A percentile compares a stretch with the other conserved stretches of the same genome.
Evolutionary conservation across 768 basidiomycete species (phyloP).

Genomic region (Tricholoma hemisulphureum): DNA sequence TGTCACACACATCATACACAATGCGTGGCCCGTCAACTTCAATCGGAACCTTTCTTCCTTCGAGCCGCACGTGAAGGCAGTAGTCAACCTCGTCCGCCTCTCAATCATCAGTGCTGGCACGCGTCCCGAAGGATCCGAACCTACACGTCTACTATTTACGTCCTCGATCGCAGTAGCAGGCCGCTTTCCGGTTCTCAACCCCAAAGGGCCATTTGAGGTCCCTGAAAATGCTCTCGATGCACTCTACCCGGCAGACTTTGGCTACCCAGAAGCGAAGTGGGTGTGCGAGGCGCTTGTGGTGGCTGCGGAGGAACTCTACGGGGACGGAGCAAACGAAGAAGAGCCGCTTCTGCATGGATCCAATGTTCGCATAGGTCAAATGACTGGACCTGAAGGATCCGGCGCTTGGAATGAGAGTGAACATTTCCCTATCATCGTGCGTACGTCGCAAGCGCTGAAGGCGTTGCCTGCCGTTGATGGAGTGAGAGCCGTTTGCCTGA

Average conservation of each 20-base stretch:
- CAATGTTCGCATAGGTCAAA: slow-evolving; percentile 35
- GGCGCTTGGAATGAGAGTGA: slow-evolving; percentile 39
- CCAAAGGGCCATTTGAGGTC: slow-evolving; percentile 27
- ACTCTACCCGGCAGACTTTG: slow-evolving; percentile 23
- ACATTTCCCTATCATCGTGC: slow-evolving; percentile 35
- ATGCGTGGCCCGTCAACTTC: slow-evolving; percentile 48
- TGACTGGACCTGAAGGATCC: slow-evolving; percentile 36
- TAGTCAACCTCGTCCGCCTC: slow-evolving; percentile 33
- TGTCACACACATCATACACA: slow-evolving; percentile 32
- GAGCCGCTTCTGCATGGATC: slow-evolving; percentile 21
- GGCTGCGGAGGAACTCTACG: slow-evolving; percentile 28
- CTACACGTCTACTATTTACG: slow-evolving; percentile 35
- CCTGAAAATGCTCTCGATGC: slow-evolving; percentile 33
- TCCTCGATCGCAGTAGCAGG: slow-evolving; percentile 37
- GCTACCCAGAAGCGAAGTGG: slow-evolving; percentile 39
- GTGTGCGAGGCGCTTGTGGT: slow-evolving; percentile 34
- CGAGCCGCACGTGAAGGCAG: slow-evolving; percentile 37
- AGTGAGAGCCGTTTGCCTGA: slow-evolving; percentile 17
- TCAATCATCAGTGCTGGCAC: slow-evolving; percentile 20
- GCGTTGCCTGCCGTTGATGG: slow-evolving; percentile 30
- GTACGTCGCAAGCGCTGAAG: slow-evolving; percentile 26
- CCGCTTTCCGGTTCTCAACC: slow-evolving; percentile 27
- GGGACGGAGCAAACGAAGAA: slow-evolving; percentile 10
- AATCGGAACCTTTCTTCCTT: slow-evolving; percentile 41
- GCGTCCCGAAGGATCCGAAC: slow-evolving; percentile 12